phyloP scores from a whole-genome alignment of 306 rosid genomes.

The Trifolium pratense region DNA sequence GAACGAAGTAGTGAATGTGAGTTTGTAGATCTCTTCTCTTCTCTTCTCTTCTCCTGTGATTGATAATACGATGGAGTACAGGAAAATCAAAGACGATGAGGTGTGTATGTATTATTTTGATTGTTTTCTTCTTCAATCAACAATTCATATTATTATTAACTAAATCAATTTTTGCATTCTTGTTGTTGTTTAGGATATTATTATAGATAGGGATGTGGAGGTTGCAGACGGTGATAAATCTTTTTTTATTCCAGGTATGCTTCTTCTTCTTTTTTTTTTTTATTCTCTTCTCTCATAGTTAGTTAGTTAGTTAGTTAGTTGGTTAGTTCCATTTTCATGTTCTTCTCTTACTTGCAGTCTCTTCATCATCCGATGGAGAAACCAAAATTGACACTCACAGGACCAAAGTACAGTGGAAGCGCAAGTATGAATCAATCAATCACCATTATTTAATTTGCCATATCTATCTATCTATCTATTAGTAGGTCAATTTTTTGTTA shows the following conservation, averaged over 20 bases:
- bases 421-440: conserved; percentile 37
- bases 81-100: conserved; percentile 71
- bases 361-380: conserved; percentile 38
- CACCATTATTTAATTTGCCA: neutral
- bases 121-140: neutral
- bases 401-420: conserved; percentile 47
- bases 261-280: neutral
- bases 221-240: conserved; percentile 36
- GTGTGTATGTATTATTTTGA: conserved; percentile 47
- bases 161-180: neutral
- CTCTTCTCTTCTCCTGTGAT: neutral
- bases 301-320: neutral
- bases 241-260: conserved; percentile 32
- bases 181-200: conserved; percentile 39
- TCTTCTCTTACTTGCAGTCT: conserved; percentile 32
- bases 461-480: neutral
- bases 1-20: too few relatives aligned
- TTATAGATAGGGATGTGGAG: conserved; percentile 20
- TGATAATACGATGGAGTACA: conserved; percentile 64
- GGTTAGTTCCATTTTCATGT: neutral
- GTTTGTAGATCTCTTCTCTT: conserved; percentile 21
- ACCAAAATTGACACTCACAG: conserved; percentile 39
- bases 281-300: neutral
- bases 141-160: neutral
- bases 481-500: too few relatives aligned